A percentile compares a stretch with the other conserved stretches of the same genome.
These are phyloP conservation scores for Malassezia sympodialis DNA, from an alignment of 1,284 basidiomycete species.

Conservation along the genomic window DNA sequence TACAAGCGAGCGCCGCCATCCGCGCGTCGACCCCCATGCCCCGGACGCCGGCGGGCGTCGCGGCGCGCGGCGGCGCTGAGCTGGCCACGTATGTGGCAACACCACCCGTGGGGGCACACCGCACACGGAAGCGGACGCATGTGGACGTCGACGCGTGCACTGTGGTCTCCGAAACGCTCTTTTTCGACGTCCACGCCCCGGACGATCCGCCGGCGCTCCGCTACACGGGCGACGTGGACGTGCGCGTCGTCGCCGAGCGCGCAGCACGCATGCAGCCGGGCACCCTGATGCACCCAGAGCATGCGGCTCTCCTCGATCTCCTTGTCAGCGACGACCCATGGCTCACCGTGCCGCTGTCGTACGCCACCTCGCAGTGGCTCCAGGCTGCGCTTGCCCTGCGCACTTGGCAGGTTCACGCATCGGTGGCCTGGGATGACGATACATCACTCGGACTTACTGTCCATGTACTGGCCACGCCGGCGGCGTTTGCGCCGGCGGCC, in stretches of 20 bases:
- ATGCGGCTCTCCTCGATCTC: constrained; percentile 1
- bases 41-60: neutral
- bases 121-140: neutral
- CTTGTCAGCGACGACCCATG: neutral
- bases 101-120: neutral
- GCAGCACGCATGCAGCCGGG: neutral
- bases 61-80: neutral
- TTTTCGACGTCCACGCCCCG: neutral
- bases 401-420: neutral
- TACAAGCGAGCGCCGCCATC: neutral
- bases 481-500: neutral
- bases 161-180: neutral
- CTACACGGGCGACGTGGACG: neutral
- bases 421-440: neutral
- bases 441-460: neutral
- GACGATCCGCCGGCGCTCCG: neutral
- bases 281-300: neutral
- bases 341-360: neutral
- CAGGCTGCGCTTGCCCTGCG: neutral
- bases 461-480: neutral
- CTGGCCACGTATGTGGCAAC: neutral
- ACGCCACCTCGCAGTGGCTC: neutral
- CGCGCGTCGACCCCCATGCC: neutral
- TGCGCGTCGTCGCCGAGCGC: neutral
- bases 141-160: neutral